These are phyloP conservation scores for Nothomitra cinnamomea DNA, from an alignment of 2,329 filamentous ascomycete species.

Conservation along the genomic window DNA sequence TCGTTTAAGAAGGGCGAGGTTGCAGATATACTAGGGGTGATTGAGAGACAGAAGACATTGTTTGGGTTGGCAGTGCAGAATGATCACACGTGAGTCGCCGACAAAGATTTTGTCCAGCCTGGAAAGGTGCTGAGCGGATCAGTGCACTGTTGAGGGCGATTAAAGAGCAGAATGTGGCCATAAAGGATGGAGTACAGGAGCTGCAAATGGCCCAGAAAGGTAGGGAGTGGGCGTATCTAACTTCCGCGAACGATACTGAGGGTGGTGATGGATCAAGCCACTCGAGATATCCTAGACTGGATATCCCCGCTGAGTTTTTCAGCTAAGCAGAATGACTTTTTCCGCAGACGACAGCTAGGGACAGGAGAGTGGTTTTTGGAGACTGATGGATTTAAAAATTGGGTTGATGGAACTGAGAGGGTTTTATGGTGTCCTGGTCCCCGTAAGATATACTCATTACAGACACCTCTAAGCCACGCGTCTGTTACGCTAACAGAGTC, in stretches of 20 bases:
- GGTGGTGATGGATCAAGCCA: background rate
- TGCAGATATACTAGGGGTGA: background rate
- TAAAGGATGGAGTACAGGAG: too few relatives aligned
- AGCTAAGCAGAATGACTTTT: conserved; percentile 11
- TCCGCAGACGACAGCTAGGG: conserved; percentile 8
- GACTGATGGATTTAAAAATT: conserved; percentile 7
- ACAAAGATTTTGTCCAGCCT: background rate
- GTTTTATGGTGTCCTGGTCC: conserved; percentile 16
- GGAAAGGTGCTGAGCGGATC: too few relatives aligned
- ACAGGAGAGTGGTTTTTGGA: conserved; percentile 14
- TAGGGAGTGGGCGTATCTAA: background rate
- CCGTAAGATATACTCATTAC: too few relatives aligned
- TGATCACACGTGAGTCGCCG: background rate
- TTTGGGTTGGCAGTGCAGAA: background rate
- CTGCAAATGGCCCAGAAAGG: too few relatives aligned
- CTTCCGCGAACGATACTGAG: background rate
- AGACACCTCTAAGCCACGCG: too few relatives aligned
- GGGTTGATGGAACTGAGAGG: conserved; percentile 7
- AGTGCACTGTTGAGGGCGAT: too few relatives aligned
- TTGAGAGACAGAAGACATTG: background rate
- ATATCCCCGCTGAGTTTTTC: conserved; percentile 8
- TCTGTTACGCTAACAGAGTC: too few relatives aligned
- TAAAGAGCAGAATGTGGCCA: too few relatives aligned
- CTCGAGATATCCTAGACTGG: conserved; percentile 9
- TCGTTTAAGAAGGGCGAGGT: background rate